Percentiles rank a stretch among this genome's conserved stretches.
Conservation (phyloP, 1,139 yeast species). For the Yamadazyma triangularis region DNA sequence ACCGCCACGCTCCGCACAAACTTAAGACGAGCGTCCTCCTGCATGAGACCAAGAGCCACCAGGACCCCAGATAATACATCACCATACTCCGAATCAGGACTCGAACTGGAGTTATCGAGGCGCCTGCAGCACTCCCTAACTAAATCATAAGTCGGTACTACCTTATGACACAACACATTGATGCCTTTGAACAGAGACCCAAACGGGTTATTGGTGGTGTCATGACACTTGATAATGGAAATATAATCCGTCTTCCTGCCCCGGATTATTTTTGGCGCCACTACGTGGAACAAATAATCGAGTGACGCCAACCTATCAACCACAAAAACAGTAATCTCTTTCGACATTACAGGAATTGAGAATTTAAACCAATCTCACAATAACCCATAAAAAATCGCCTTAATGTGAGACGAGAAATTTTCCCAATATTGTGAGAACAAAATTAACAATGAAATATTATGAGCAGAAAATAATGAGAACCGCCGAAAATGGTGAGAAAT, state of each 20-base stretch:
- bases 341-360: constrained; percentile 39
- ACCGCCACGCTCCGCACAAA: constrained; percentile 40
- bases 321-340: constrained; percentile 50
- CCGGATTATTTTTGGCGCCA: constrained; percentile 39
- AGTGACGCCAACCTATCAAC: constrained; percentile 45
- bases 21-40: constrained; percentile 23
- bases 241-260: constrained; percentile 57
- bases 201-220: constrained; percentile 19
- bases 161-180: constrained; percentile 19
- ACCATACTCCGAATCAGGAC: constrained; percentile 8
- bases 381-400: no score
- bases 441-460: no score
- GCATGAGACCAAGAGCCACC: constrained; percentile 27
- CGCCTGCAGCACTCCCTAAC: constrained; percentile 11
- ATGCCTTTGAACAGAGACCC: constrained; percentile 21
- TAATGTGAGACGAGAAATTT: no score
- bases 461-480: no score
- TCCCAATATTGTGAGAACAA: no score
- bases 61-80: constrained; percentile 25
- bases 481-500: no score
- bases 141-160: constrained; percentile 19
- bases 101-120: no score
- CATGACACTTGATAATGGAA: constrained; percentile 41
- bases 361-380: no score
- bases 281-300: constrained; percentile 37